phyloP scores from a whole-genome alignment of 2,329 filamentous ascomycete species.

The Colletotrichum navitas region DNA sequence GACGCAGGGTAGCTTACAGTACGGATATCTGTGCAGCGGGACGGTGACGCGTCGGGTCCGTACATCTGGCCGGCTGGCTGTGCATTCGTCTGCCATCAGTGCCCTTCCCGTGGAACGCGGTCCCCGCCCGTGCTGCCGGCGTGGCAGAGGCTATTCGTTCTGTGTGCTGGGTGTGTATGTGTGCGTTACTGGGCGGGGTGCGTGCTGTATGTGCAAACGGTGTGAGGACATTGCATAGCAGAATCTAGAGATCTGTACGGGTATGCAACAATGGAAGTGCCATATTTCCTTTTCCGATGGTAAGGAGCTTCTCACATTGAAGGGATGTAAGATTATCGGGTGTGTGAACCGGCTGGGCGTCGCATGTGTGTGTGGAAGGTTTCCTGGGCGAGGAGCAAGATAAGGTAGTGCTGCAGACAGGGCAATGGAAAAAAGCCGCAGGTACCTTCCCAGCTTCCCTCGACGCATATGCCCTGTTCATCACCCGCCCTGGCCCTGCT shows the following conservation, averaged over 20 bases:
- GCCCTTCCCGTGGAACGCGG: constrained; percentile 28
- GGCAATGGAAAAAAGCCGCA: constrained; percentile 8
- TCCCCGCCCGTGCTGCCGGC: constrained; percentile 22
- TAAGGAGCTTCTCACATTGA: constrained; percentile 17
- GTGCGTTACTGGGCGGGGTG: constrained; percentile 8
- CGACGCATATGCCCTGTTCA: constrained; percentile 11
- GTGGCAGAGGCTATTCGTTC: background rate
- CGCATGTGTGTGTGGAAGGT: constrained; percentile 8
- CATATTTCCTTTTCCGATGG: constrained; percentile 21
- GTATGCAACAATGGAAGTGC: constrained; percentile 20
- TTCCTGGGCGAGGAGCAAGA: constrained; percentile 4
- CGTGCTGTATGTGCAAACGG: constrained; percentile 3
- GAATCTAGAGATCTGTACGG: constrained; percentile 3
- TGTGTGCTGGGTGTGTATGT: constrained; percentile 7
- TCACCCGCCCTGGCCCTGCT: constrained; percentile 11
- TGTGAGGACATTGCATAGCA: too few relatives aligned
- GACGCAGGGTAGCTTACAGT: constrained; percentile 32
- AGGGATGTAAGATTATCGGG: constrained; percentile 8
- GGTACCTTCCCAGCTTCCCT: background rate
- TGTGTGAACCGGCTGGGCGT: constrained; percentile 18
- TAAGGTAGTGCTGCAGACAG: constrained; percentile 1
- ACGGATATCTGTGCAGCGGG: constrained; percentile 29
- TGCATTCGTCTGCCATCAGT: constrained; percentile 21
- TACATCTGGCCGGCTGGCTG: constrained; percentile 23
- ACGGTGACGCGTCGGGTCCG: constrained; percentile 22